Conservation (phyloP, 1,139 yeast genomes). For the Starmera stellimalicola region DNA sequence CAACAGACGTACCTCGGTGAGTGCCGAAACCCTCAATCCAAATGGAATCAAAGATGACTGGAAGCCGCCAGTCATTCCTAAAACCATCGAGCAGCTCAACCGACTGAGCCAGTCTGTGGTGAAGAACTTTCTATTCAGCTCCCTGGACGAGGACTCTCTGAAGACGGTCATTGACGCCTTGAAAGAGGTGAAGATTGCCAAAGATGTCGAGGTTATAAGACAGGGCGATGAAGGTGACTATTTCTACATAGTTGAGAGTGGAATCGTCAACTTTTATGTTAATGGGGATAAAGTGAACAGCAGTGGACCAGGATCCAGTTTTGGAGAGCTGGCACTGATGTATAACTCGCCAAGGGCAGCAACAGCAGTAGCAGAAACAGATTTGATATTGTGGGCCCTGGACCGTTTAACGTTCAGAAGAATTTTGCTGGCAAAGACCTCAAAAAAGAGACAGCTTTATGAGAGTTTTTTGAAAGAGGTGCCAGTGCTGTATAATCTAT, state of each 20-base stretch:
- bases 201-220: slow-evolving; percentile 61
- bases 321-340: slow-evolving; percentile 96
- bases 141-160: slow-evolving; percentile 62
- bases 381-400: slow-evolving; percentile 78
- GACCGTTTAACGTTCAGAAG: slow-evolving; percentile 91
- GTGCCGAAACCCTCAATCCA: slow-evolving; percentile 55
- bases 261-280: slow-evolving; percentile 73
- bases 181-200: slow-evolving; percentile 54
- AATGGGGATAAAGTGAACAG: slow-evolving; percentile 66
- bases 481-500: slow-evolving; percentile 61
- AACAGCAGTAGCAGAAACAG: slow-evolving; percentile 70
- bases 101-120: slow-evolving; percentile 66
- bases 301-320: slow-evolving; percentile 78
- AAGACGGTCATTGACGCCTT: slow-evolving; percentile 75
- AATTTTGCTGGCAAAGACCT: slow-evolving; percentile 82
- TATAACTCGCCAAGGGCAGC: slow-evolving; percentile 98
- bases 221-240: slow-evolving; percentile 98
- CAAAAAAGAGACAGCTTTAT: slow-evolving; percentile 82
- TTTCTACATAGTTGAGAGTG: slow-evolving; percentile 82
- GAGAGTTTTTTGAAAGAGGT: slow-evolving; percentile 85
- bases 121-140: slow-evolving; percentile 76
- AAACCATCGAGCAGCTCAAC: slow-evolving; percentile 52
- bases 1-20: slow-evolving; percentile 77
- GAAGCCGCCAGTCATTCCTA: slow-evolving; percentile 57
- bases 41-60: slow-evolving; percentile 46